Conservation (phyloP, 2,329 filamentous ascomycete genomes). For the Colletotrichum somersetense region DNA sequence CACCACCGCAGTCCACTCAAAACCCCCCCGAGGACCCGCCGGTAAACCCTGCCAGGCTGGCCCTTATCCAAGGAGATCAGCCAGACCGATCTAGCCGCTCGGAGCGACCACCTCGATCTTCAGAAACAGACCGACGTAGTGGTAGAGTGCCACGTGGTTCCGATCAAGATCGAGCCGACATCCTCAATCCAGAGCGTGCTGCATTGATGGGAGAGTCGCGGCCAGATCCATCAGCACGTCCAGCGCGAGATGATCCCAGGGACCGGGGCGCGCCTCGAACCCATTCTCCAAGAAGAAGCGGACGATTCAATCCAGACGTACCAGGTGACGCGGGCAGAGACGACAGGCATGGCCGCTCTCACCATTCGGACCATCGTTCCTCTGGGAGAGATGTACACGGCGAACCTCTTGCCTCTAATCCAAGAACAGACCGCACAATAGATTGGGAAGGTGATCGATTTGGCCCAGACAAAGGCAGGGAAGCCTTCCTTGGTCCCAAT, state of each 20-base stretch:
- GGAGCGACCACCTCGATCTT: slow-evolving; percentile 32
- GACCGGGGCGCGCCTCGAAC: slow-evolving; percentile 50
- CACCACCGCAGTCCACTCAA: slow-evolving; percentile 45
- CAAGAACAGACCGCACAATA: slow-evolving; percentile 55
- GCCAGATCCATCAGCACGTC: slow-evolving; percentile 52
- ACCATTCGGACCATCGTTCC: slow-evolving; percentile 52
- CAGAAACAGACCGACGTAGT: slow-evolving; percentile 38
- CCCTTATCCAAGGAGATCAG: slow-evolving; percentile 58
- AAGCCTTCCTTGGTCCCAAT: slow-evolving; percentile 54
- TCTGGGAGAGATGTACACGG: slow-evolving; percentile 50
- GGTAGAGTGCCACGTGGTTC: slow-evolving; percentile 45
- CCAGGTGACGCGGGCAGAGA: slow-evolving; percentile 58
- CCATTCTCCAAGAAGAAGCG: slow-evolving; percentile 64
- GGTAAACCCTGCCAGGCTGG: slow-evolving; percentile 69
- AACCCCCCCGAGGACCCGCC: slow-evolving; percentile 58
- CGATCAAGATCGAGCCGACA: slow-evolving; percentile 49
- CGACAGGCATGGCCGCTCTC: slow-evolving; percentile 60
- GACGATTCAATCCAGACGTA: slow-evolving; percentile 50
- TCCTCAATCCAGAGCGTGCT: slow-evolving; percentile 63
- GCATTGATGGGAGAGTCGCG: slow-evolving; percentile 58
- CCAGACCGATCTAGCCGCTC: slow-evolving; percentile 31
- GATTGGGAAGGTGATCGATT: slow-evolving; percentile 57
- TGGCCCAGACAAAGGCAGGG: slow-evolving; percentile 56
- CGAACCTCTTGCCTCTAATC: slow-evolving; percentile 45
- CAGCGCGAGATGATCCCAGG: slow-evolving; percentile 56